Base-by-base conservation (phyloP, 306 rosid species). In the Lithocarpus polystachyus region DNA sequence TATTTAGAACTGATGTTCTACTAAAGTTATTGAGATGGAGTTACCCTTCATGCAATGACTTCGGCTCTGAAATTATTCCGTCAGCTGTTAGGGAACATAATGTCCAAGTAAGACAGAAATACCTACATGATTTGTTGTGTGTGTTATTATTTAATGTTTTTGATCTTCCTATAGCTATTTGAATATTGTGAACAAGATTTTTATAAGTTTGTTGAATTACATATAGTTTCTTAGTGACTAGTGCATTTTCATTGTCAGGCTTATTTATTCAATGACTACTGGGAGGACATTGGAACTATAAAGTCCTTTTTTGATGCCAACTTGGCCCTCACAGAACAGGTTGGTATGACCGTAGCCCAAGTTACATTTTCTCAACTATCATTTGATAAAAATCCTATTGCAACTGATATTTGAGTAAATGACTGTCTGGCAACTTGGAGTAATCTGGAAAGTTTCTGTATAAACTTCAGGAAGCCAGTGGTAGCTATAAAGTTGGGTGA, bases 271-370 rank as follows among this genome's bases (percentile, higher is more conserved):
- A 93, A 95, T 83, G 98, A 95, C 82, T 93, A 95, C 83, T 95
- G 99, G 99, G 99, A 95, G 84, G 99, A 93, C 81, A 93, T 95
- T 78, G 99, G 98, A 85, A 95, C 99, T 72, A 84, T 95, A 29
- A 86, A 90, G 87, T 93, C 99, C 68, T 93, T 95, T 83, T 95
- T 95, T 64, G 93, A 91, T 75, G 92, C 99, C 72, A 95, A 93
- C 86, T 80, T 95, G 80, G 99, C 96, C 75, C 92, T 95, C 54
- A 95, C 99, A 73, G 97, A 91, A n/a, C 96, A 89, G 88, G 99
- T 92, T 60, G 74, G 83, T 80, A 60, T 37, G 28, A 65, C 71
- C 64, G 48, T 37, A 59, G 35, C 23, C 59, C 40, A 69, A 18
- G 29, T 52, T 23, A 40, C 71, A 60, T 68, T 31, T 59, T 23